Conservation (phyloP, 140 eudicot species). For the Flaveria floridana region DNA sequence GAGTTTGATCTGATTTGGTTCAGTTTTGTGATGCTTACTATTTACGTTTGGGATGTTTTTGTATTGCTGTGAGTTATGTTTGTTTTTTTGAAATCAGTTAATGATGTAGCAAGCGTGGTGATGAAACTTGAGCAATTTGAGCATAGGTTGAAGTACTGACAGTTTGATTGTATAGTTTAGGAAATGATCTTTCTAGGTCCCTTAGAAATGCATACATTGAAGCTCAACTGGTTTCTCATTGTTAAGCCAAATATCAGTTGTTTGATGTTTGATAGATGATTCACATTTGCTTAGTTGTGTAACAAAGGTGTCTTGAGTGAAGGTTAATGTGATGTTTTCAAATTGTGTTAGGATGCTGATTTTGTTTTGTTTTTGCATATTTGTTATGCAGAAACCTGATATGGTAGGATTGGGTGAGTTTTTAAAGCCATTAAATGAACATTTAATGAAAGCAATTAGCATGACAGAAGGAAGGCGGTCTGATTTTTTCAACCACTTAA, state of each 20-base stretch:
- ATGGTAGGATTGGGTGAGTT: conserved; percentile 77
- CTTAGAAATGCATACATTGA: background rate
- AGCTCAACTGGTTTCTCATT: too few species aligned
- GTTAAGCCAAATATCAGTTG: too few species aligned
- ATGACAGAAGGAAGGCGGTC: conserved; percentile 87
- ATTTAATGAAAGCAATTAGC: conserved; percentile 59
- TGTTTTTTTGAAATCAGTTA: too few species aligned
- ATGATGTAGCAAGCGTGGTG: too few species aligned
- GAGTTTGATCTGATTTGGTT: background rate
- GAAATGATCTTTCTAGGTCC: background rate
- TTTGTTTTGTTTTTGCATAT: background rate
- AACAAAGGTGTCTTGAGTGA: conserved; percentile 6
- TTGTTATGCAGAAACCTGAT: conserved; percentile 76
- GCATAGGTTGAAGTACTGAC: too few species aligned
- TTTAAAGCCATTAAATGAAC: conserved; percentile 77
- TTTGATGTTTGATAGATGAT: background rate
- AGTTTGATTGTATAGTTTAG: background rate
- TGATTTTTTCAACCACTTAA: conserved; percentile 78
- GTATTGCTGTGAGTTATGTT: too few species aligned
- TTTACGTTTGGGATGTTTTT: background rate
- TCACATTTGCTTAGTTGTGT: conserved; percentile 3
- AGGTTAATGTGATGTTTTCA: background rate
- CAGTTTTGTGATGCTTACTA: background rate
- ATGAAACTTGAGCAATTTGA: too few species aligned
- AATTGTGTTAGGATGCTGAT: conserved; percentile 17